Base-by-base conservation (phyloP, 2,329 filamentous ascomycete species). In the Trichoderma afroharzianum region DNA sequence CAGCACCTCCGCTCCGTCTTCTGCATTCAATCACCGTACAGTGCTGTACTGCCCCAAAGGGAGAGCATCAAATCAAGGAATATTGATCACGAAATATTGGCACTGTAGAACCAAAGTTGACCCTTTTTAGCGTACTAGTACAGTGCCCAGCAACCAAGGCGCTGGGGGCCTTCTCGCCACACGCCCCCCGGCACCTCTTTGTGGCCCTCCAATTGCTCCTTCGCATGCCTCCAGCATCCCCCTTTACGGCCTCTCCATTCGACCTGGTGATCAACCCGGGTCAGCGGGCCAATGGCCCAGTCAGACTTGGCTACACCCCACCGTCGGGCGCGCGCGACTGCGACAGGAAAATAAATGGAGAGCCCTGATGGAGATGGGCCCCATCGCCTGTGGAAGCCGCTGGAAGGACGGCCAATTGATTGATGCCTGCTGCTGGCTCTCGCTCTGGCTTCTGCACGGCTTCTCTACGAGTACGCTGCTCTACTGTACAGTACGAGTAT, bases 251-350 rank as follows among this genome's bases (percentile, higher is more conserved):
- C 72, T 68, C 66, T 43, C 71, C 71, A 69, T 63, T 67, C 70
- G 72, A 74, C 74, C 74, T 76, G 73, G 74, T 74, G 73, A 75
- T 76, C 74, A 75, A 69, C 72, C 66, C 68, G 63, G 64, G 73
- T 67, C 71, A 64, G 67, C 71, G 73, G 67, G 71, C 73, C 74
- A 74, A 73, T 75, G 59, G 68, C 50, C 68, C 71, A 64, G 66
- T 69, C 66, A 69, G 66, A 69, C 66, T 53, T 69, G 66, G 66
- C 66, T 62, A 62, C 66, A 53, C 55, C 66, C 63, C 66, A 59
- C 57, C 57, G 55, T 43, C 59, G 59, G 43, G 66, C 66, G 63
- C 32, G 71, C 32, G 50, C 39, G 66, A 68, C 36, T 55, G 57
- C n/a, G 21, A 59, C 33, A 15, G 18, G 64, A 58, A 21, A 55